Conservation (phyloP, 2,329 filamentous ascomycete genomes). For the Fragosphaeria purpurea region DNA sequence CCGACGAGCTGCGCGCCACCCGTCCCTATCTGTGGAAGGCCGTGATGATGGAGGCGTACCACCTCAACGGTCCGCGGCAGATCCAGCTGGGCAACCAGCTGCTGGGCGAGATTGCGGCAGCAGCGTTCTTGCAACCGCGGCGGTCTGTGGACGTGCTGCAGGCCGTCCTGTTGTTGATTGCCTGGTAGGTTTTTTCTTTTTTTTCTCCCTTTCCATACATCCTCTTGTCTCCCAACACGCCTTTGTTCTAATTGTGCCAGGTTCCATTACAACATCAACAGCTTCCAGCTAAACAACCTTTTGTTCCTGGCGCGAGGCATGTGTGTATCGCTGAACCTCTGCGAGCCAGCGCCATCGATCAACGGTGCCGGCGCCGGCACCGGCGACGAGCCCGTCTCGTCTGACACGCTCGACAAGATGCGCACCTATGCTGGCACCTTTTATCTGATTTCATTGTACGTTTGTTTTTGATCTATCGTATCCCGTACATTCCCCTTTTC, state of each 20-base stretch:
- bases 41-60: slow-evolving; percentile 34
- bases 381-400: not conserved
- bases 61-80: slow-evolving; percentile 34
- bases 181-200: slow-evolving; percentile 27
- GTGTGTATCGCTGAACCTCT: slow-evolving; percentile 30
- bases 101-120: slow-evolving; percentile 31
- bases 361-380: not conserved
- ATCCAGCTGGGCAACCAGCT: slow-evolving; percentile 32
- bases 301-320: slow-evolving; percentile 38
- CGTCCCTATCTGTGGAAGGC: slow-evolving; percentile 40
- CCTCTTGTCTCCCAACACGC: not conserved
- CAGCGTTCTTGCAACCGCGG: slow-evolving; percentile 29
- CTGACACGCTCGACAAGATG: slow-evolving; percentile 26
- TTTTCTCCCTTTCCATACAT: too few species aligned
- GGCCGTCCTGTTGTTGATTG: slow-evolving; percentile 33
- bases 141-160: slow-evolving; percentile 38
- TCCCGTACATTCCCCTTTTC: too few species aligned
- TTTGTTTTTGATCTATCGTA: too few species aligned
- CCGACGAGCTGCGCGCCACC: slow-evolving; percentile 26
- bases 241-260: slow-evolving; percentile 15
- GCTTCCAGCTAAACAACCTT: slow-evolving; percentile 38
- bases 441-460: slow-evolving; percentile 34
- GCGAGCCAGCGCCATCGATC: slow-evolving; percentile 17
- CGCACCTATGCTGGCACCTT: slow-evolving; percentile 39
- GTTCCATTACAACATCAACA: slow-evolving; percentile 39